Percentiles rank a stretch among this genome's conserved stretches.
Evolutionary conservation across 2,329 filamentous ascomycete genomes (phyloP).

Genomic region (Aspergillus jensenii): DNA sequence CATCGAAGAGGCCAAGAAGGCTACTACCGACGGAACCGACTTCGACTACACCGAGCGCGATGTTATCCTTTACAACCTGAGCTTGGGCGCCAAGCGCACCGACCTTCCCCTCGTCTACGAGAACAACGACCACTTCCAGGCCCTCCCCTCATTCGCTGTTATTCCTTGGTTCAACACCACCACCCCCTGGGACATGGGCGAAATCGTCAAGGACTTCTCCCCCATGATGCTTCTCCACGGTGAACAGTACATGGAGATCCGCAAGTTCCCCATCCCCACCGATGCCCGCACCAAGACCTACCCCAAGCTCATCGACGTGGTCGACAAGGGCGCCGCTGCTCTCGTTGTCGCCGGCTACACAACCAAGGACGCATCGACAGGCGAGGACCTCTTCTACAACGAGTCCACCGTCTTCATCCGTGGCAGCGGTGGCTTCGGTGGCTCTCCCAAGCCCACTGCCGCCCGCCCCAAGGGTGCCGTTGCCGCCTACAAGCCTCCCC

Average conservation of each 20-base stretch:
- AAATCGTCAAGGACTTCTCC: slow-evolving; percentile 91
- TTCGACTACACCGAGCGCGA: slow-evolving; percentile 86
- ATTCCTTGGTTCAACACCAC: slow-evolving; percentile 89
- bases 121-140: slow-evolving; percentile 87
- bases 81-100: slow-evolving; percentile 84
- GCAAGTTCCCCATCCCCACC: slow-evolving; percentile 88
- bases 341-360: slow-evolving; percentile 77
- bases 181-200: slow-evolving; percentile 73
- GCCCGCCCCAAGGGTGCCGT: slow-evolving; percentile 76
- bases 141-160: slow-evolving; percentile 91
- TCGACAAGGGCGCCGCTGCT: slow-evolving; percentile 92
- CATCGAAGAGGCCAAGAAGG: slow-evolving; percentile 73
- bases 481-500: slow-evolving; percentile 73
- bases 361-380: slow-evolving; percentile 80
- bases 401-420: slow-evolving; percentile 91
- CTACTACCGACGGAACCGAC: slow-evolving; percentile 69
- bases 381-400: slow-evolving; percentile 95
- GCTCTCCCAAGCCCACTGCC: slow-evolving; percentile 67
- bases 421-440: slow-evolving; percentile 86
- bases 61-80: slow-evolving; percentile 92
- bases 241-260: slow-evolving; percentile 95
- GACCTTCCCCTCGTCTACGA: slow-evolving; percentile 90
- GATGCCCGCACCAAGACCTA: slow-evolving; percentile 72
- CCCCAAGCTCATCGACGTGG: slow-evolving; percentile 83
- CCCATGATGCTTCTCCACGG: slow-evolving; percentile 99